Evolutionary conservation across 441 rosid species (phyloP).

Genomic region (Erodium moschatum): DNA sequence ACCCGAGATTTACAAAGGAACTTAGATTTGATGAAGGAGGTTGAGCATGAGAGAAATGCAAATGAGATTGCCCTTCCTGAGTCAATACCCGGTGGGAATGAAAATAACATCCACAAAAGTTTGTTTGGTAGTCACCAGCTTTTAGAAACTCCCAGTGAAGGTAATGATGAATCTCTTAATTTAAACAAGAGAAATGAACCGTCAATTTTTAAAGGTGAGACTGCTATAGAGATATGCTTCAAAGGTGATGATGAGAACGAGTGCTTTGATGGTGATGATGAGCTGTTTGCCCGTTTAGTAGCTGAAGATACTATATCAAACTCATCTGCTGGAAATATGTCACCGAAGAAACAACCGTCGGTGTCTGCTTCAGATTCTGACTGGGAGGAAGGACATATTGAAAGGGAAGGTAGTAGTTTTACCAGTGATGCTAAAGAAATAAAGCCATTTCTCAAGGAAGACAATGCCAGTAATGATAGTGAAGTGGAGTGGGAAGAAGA

Average conservation of each 20-base stretch:
- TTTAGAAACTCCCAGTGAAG: slow-evolving; percentile 28
- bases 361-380: slow-evolving; percentile 56
- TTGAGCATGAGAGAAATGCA: slow-evolving; percentile 38
- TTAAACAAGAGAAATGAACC: slow-evolving; percentile 29
- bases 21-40: slow-evolving; percentile 83
- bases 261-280: slow-evolving; percentile 48
- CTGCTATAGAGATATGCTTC: slow-evolving; percentile 61
- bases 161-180: slow-evolving; percentile 26
- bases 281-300: slow-evolving; percentile 64
- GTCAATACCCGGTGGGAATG: slow-evolving; percentile 25
- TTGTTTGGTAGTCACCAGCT: slow-evolving; percentile 31
- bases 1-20: slow-evolving; percentile 95
- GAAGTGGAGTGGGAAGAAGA: slow-evolving; percentile 72
- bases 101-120: slow-evolving; percentile 23
- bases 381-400: slow-evolving; percentile 52
- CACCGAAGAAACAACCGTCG: slow-evolving; percentile 28
- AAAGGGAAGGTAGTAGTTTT: slow-evolving; percentile 24
- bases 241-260: slow-evolving; percentile 45
- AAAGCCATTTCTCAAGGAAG: slow-evolving; percentile 28
- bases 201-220: slow-evolving; percentile 25
- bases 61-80: slow-evolving; percentile 20
- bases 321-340: slow-evolving; percentile 33
- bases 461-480: slow-evolving; percentile 36
- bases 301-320: slow-evolving; percentile 40
- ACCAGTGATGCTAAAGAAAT: slow-evolving; percentile 25